phyloP scores from a whole-genome alignment of 1,139 yeast species.

The Diutina pseudorugosa region DNA sequence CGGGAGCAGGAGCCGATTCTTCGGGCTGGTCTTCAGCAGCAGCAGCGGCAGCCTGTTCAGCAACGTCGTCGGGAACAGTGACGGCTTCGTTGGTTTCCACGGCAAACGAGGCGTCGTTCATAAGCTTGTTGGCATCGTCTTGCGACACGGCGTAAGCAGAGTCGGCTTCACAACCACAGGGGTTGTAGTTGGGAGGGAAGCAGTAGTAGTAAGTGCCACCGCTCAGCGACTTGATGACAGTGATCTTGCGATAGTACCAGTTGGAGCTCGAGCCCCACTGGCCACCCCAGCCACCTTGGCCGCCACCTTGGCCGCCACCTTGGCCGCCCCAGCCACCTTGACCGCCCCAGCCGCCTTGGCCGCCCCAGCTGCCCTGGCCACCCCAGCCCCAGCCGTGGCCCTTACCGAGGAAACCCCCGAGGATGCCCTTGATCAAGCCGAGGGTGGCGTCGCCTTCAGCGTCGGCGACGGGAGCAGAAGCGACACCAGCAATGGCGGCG shows the following conservation, averaged over 20 bases:
- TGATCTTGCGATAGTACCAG: background rate
- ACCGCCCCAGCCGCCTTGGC: background rate
- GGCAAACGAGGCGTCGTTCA: background rate
- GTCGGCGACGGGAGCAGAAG: conserved; percentile 2
- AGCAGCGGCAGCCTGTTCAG: background rate
- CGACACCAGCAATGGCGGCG: conserved; percentile 4
- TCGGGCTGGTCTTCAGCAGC: no score
- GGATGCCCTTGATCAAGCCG: background rate
- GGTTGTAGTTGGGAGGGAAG: background rate
- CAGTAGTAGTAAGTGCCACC: background rate
- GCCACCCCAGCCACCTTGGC: background rate
- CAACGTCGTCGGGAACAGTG: background rate
- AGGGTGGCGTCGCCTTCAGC: conserved; percentile 1
- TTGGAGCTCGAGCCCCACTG: background rate
- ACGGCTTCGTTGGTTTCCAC: background rate
- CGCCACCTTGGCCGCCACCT: no score
- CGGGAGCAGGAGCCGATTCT: no score
- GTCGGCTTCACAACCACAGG: conserved; percentile 1
- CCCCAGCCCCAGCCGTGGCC: no score
- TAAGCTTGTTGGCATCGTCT: background rate
- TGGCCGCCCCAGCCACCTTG: background rate
- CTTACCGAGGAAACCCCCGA: background rate
- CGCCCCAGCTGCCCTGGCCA: no score
- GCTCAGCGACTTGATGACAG: background rate
- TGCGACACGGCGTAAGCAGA: background rate